Percentiles rank a stretch among this genome's conserved stretches.
Conservation (phyloP, 306 rosid genomes). For the Styphnolobium japonicum region DNA sequence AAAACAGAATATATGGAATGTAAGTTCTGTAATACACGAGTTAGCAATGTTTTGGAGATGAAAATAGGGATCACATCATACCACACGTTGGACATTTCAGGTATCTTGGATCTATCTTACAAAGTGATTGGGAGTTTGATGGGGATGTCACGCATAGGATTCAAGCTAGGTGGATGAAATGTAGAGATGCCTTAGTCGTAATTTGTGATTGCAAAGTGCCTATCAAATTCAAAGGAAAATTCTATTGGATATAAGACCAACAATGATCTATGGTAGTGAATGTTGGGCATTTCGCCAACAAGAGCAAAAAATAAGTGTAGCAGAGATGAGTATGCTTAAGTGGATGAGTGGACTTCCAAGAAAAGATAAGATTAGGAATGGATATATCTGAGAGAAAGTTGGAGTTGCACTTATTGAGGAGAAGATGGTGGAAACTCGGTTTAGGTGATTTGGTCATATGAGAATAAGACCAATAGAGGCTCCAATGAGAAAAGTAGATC, state of each 20-base stretch:
- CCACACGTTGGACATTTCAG: too few species aligned
- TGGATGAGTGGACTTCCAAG: neutral
- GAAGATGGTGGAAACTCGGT: neutral
- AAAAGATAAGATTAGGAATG: neutral
- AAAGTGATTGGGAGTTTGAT: too few species aligned
- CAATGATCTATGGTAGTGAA: neutral
- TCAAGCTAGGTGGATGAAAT: too few species aligned
- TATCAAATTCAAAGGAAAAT: neutral
- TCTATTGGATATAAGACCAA: neutral
- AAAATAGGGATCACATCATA: too few species aligned
- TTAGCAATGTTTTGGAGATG: too few species aligned
- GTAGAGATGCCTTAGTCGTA: too few species aligned
- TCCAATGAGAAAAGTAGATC: neutral
- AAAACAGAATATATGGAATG: too few species aligned
- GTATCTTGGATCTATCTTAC: too few species aligned
- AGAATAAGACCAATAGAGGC: neutral
- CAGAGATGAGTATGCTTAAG: neutral
- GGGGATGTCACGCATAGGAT: too few species aligned
- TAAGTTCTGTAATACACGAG: too few species aligned
- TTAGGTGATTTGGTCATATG: conserved; percentile 1
- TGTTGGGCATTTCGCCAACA: neutral
- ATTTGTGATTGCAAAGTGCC: too few species aligned
- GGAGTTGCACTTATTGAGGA: neutral
- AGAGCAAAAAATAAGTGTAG: neutral
- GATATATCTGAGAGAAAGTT: neutral